phyloP scores from a whole-genome alignment of 208 protist genomes.

The Leishmania aethiopica region DNA sequence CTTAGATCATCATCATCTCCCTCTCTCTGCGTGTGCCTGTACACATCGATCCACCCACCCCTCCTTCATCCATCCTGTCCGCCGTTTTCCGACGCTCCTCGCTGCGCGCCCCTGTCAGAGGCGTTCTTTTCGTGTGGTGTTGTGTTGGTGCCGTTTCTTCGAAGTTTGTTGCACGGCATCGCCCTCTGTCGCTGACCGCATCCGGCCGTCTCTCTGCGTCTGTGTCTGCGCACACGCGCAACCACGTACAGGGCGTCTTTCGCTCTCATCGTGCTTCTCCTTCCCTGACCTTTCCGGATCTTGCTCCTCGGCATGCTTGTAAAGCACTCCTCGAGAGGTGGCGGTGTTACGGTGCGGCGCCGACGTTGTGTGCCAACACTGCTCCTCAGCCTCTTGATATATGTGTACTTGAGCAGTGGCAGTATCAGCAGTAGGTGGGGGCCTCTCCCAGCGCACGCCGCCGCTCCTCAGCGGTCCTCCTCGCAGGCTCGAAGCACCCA shows the following conservation, averaged over 20 bases:
- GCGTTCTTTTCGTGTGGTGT: not conserved
- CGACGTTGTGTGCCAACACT: not conserved
- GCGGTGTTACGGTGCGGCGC: not conserved
- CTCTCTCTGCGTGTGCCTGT: not conserved
- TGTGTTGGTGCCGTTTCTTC: not conserved
- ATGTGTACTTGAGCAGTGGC: not conserved
- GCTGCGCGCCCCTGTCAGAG: not conserved
- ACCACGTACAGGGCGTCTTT: not conserved
- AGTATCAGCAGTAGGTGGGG: not conserved
- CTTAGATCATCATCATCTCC: not conserved
- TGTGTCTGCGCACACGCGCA: not conserved
- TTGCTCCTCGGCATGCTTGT: not conserved
- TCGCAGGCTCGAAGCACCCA: not conserved
- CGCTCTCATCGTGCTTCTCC: not conserved
- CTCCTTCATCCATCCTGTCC: not conserved
- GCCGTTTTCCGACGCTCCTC: not conserved
- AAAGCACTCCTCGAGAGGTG: not conserved
- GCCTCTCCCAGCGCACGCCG: not conserved
- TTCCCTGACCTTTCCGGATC: slow-evolving; percentile 10
- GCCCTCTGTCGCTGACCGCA: not conserved
- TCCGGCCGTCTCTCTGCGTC: not conserved
- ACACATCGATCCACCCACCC: not conserved
- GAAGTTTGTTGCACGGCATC: not conserved
- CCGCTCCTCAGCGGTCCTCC: not conserved
- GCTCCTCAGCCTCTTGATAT: not conserved